Percentiles rank a stretch among this genome's conserved stretches.
phyloP scores from a whole-genome alignment of 192 early-diverging fungal species.

The Entrophospora sp. region DNA sequence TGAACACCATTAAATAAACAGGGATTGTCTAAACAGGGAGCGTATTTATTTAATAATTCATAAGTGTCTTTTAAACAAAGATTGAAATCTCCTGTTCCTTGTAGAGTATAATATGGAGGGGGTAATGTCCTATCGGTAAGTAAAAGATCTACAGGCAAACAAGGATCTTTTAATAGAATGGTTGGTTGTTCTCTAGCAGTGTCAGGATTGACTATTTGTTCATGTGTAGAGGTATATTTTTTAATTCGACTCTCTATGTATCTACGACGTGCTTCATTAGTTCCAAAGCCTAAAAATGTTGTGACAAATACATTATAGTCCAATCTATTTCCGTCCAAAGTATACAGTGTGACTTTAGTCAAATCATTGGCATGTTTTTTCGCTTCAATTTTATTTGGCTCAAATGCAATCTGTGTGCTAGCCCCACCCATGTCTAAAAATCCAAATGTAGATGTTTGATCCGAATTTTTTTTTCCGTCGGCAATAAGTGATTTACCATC shows the following conservation, averaged over 20 bases:
- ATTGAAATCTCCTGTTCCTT: conserved; percentile 50
- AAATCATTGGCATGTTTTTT: conserved; percentile 64
- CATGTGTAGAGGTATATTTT: conserved; percentile 18
- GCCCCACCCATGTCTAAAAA: conserved; percentile 98
- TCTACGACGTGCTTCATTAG: conserved; percentile 80
- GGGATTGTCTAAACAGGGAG: conserved; percentile 60
- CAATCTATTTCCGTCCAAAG: conserved; percentile 52
- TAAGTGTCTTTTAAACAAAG: conserved; percentile 51
- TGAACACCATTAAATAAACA: conserved; percentile 95
- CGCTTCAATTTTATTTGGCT: conserved; percentile 58
- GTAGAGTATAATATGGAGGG: conserved; percentile 35
- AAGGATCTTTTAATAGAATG: conserved; percentile 51
- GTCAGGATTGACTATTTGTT: conserved; percentile 23
- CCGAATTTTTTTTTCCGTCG: background rate
- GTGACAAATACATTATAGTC: conserved; percentile 75
- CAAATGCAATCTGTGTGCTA: conserved; percentile 94
- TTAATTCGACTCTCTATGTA: conserved; percentile 57
- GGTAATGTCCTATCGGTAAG: conserved; percentile 37
- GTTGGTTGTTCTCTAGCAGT: conserved; percentile 13
- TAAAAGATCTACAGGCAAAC: conserved; percentile 47
- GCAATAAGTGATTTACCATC: conserved; percentile 14
- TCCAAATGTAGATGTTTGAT: conserved; percentile 56
- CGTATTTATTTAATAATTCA: conserved; percentile 76
- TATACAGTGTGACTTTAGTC: conserved; percentile 57
- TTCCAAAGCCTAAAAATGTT: conserved; percentile 93